Conservation (phyloP, 2,329 filamentous ascomycete genomes). For the Clarireedia hainanense region DNA sequence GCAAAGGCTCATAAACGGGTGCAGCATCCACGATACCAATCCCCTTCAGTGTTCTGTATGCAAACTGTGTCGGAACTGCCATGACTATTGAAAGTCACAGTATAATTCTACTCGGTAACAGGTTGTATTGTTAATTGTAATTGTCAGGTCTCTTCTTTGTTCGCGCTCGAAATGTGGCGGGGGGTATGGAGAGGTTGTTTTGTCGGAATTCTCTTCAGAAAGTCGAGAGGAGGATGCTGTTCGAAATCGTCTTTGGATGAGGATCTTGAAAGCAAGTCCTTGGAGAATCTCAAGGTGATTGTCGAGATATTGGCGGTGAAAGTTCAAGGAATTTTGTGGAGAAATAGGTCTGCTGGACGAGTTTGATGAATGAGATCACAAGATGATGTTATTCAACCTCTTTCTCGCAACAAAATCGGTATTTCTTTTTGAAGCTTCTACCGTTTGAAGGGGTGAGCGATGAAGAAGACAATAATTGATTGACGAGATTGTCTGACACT, state of each 20-base stretch:
- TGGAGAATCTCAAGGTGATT: not conserved
- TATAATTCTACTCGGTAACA: constrained; percentile 18
- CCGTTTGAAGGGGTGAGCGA: not conserved
- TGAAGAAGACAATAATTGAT: constrained; percentile 9
- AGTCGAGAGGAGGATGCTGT: not conserved
- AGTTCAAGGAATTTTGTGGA: not conserved
- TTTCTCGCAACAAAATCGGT: constrained; percentile 1
- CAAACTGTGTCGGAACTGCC: constrained; percentile 89
- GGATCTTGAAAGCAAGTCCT: not conserved
- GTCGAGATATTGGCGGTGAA: not conserved
- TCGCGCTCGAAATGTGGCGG: constrained; percentile 9
- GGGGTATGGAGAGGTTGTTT: constrained; percentile 5
- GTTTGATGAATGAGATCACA: not conserved
- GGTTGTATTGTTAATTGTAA: constrained; percentile 15
- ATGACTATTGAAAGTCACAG: constrained; percentile 88
- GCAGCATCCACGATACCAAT: constrained; percentile 90
- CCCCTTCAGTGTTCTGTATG: constrained; percentile 93
- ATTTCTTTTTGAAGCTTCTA: not conserved
- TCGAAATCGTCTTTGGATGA: not conserved
- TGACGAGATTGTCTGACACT: constrained; percentile 15
- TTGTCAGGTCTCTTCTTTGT: constrained; percentile 16
- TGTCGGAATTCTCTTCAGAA: constrained; percentile 7
- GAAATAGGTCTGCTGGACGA: not conserved
- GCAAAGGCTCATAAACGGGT: constrained; percentile 76
- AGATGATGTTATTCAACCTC: not conserved